Evolutionary conservation across 1,139 yeast species (phyloP).

Genomic region (Pichia sp.): DNA sequence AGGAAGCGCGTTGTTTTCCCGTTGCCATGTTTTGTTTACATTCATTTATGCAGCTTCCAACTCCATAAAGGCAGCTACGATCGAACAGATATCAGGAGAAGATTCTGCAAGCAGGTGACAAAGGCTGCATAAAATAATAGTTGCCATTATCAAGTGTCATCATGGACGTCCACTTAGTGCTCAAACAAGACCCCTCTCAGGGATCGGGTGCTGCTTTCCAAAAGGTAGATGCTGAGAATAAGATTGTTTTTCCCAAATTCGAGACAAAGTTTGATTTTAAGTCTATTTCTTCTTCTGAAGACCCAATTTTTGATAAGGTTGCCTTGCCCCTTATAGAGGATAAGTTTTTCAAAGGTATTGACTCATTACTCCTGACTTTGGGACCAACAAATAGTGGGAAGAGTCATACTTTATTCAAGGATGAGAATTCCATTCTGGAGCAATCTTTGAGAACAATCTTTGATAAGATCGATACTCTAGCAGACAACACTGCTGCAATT

Average conservation of each 20-base stretch:
- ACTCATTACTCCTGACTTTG: slow-evolving; percentile 37
- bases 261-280: slow-evolving; percentile 23
- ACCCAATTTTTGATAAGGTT: slow-evolving; percentile 11
- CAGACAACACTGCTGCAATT: slow-evolving; percentile 5
- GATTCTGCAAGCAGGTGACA: no score
- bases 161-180: slow-evolving; percentile 24
- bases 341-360: slow-evolving; percentile 27
- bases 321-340: slow-evolving; percentile 20
- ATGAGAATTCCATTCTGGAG: slow-evolving; percentile 15
- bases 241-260: slow-evolving; percentile 19
- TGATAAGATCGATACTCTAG: slow-evolving; percentile 7
- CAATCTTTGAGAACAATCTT: slow-evolving; percentile 18
- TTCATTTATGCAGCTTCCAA: no score
- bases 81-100: no score
- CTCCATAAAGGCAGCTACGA: no score
- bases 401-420: slow-evolving; percentile 27
- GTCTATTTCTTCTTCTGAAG: slow-evolving; percentile 15
- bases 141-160: no score
- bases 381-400: slow-evolving; percentile 50
- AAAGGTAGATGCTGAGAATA: slow-evolving; percentile 12
- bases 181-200: slow-evolving; percentile 13
- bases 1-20: no score
- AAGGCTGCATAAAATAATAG: no score
- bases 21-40: no score
- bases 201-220: slow-evolving; percentile 5